A percentile compares a stretch with the other conserved stretches of the same genome.
These are phyloP conservation scores for Neltuma alba DNA, from an alignment of 306 rosid genomes.

Conservation along the genomic window DNA sequence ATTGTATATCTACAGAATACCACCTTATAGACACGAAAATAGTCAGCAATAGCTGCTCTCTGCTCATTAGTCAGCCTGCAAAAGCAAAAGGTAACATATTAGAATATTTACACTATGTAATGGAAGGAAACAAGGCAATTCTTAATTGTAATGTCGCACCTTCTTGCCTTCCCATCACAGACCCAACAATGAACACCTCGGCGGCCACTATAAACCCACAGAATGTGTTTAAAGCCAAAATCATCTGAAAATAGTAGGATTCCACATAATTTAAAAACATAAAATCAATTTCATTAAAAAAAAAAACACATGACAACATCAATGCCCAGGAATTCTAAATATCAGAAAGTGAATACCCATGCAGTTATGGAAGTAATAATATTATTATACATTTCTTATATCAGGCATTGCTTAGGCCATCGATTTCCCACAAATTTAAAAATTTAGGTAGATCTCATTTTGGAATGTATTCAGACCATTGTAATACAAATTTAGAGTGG, in stretches of 20 bases:
- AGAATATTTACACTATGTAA: conserved; percentile 6
- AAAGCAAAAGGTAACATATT: conserved; percentile 29
- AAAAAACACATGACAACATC: background rate
- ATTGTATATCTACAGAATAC: background rate
- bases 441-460: conserved; percentile 1
- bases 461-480: background rate
- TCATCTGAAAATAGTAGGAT: conserved; percentile 62
- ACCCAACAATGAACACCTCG: conserved; percentile 99
- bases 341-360: background rate
- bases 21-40: conserved; percentile 89
- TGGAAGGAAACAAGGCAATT: conserved; percentile 9
- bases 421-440: conserved; percentile 10
- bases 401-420: background rate
- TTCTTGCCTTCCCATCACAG: conserved; percentile 88
- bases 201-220: conserved; percentile 95
- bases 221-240: conserved; percentile 84
- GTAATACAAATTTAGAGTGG: conserved; percentile 13
- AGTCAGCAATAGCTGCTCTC: conserved; percentile 81
- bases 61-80: conserved; percentile 84
- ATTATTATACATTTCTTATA: conserved; percentile 3
- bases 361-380: conserved; percentile 1
- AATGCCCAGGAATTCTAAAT: conserved; percentile 3
- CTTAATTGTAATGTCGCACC: conserved; percentile 46
- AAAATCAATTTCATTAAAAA: too few relatives aligned
- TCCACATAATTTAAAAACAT: background rate